Evolutionary conservation across 805 yeast species (phyloP).

Genomic region (Myxozyma neglecta): DNA sequence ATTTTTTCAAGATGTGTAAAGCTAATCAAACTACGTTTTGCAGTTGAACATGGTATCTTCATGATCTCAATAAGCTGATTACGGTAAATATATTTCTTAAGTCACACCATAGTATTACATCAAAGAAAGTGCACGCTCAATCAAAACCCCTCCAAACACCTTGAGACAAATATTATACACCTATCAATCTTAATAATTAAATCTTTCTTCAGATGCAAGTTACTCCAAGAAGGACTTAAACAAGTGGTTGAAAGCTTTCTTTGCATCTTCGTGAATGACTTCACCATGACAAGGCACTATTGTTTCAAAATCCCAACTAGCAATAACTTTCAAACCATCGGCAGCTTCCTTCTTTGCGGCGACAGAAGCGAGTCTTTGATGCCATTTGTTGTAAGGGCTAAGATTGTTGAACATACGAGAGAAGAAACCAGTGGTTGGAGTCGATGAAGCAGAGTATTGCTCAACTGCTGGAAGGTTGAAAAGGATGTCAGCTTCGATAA

Average conservation of each 20-base stretch:
- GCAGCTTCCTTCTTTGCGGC: neutral
- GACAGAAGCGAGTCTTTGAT: slow-evolving; percentile 3
- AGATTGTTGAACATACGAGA: slow-evolving; percentile 17
- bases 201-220: neutral
- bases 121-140: no score
- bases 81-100: no score
- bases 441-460: slow-evolving; percentile 42
- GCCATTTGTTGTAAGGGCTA: slow-evolving; percentile 18
- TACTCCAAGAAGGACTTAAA: slow-evolving; percentile 2
- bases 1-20: no score
- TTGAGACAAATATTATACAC: no score
- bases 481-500: slow-evolving; percentile 61
- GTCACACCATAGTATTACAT: no score
- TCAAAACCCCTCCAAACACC: no score
- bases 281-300: slow-evolving; percentile 63
- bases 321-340: slow-evolving; percentile 30
- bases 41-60: no score
- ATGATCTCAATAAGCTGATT: no score
- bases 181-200: neutral
- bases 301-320: slow-evolving; percentile 50
- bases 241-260: slow-evolving; percentile 21
- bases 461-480: slow-evolving; percentile 56
- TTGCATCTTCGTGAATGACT: slow-evolving; percentile 48
- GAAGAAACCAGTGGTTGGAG: slow-evolving; percentile 4
- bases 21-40: no score